Evolutionary conservation across 1,284 basidiomycete genomes (phyloP).

Genomic region (Schizopora paradoxa): DNA sequence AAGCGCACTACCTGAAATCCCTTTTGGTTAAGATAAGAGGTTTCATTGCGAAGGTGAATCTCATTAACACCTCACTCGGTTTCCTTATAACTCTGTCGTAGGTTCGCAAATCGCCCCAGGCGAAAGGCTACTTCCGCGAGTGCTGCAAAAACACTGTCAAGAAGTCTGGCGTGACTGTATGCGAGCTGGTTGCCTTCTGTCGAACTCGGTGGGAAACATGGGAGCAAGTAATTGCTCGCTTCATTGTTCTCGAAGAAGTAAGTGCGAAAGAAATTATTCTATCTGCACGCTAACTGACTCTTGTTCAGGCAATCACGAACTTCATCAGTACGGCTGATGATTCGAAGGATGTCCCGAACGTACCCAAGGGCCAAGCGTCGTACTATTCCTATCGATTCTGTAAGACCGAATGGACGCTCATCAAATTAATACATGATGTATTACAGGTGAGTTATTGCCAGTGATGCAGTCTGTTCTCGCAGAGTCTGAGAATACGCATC

Average conservation of each 20-base stretch:
- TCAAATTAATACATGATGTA: not conserved
- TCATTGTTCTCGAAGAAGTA: no score
- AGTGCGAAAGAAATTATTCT: not conserved
- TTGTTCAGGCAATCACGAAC: not conserved
- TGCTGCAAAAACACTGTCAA: no score
- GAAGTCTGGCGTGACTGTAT: not conserved
- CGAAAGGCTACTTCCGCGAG: not conserved
- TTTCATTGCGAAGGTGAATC: constrained; percentile 1
- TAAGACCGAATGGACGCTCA: not conserved
- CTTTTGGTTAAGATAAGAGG: constrained; percentile 1
- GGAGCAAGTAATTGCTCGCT: not conserved
- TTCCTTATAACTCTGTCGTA: no score
- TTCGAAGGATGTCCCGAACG: not conserved
- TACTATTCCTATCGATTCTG: not conserved
- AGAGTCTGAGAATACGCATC: not conserved
- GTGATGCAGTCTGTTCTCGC: not conserved
- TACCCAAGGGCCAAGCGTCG: not conserved
- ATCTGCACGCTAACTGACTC: not conserved
- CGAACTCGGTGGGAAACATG: not conserved
- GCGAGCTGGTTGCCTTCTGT: not conserved
- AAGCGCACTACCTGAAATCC: not conserved
- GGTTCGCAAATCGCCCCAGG: not conserved
- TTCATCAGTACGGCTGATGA: not conserved
- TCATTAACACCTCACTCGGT: no score
- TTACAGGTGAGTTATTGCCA: not conserved